Evolutionary conservation across 2,329 filamentous ascomycete species (phyloP), one percentile per base, ranked within the genome.

Genomic region (Aureobasidium sp.): DNA sequence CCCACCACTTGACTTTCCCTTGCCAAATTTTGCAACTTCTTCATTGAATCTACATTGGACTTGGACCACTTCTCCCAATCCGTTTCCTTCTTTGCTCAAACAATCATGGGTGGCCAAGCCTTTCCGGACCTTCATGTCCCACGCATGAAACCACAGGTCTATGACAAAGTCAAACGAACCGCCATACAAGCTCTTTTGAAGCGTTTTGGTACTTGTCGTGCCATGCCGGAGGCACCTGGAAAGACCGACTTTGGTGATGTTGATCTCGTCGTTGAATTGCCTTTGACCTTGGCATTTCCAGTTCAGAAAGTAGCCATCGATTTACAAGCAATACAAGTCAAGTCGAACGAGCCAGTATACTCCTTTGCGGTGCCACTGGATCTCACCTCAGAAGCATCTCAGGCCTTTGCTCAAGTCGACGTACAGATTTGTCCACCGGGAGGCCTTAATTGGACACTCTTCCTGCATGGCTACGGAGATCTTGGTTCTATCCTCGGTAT

Each of bases 381-480:
- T 0, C 81, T 79, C 75, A 29, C 6, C 25, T 29, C 27, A 29
- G 11, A 27, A 42, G 7, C 1, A 16, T n/a, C 8, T 7, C 14
- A 50, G 17, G 16, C 41, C 2, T 65, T 61, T 45, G 76, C 88
- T 4, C 88, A 93, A 60, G 73, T 91, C 22, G 88, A 93, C 62
- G 65, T 91, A 1, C 75, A 79, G 25, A 64, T 84, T 21, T 81
- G 76, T 54, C 60, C 70, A 66, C 1, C 57, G 14, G 45, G 63
- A 69, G 12, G 60, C 67, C 50, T 74, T 79, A 57, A 71, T 25
- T 91, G 86, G 86, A 73, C 76, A 32, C 67, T 80, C 3, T 89
- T 90, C 68, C 80, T 80, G 59, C 75, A 84, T 34, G 78, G 80
- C 0, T 87, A 91, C 60, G 84, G 85, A n/a, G 87, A 91, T 60